Percentiles rank a stretch among this genome's conserved stretches.
phyloP scores from a whole-genome alignment of 352 stramenopile species.

The Salisapilia sapeloensis region DNA sequence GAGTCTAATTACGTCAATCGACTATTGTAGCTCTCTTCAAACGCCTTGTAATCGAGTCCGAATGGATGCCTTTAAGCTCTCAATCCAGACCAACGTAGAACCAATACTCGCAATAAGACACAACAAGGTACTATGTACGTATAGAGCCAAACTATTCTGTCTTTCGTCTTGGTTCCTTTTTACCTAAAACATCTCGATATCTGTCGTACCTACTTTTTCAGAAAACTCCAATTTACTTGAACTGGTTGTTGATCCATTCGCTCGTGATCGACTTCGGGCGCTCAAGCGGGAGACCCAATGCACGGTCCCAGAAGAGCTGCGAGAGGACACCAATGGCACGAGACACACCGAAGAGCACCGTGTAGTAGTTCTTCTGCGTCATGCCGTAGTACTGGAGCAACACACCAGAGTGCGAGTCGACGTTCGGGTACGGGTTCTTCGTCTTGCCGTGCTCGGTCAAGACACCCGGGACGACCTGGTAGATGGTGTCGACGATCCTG shows the following conservation, averaged over 20 bases:
- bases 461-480: constrained; percentile 97
- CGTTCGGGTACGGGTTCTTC: constrained; percentile 99
- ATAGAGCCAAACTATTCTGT: too few relatives aligned
- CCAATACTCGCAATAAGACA: too few relatives aligned
- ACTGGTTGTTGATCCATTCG: constrained; percentile 96
- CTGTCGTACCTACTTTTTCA: too few relatives aligned
- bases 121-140: too few relatives aligned
- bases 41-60: too few relatives aligned
- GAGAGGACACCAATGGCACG: constrained; percentile 95
- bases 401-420: constrained; percentile 97
- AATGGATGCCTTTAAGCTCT: too few relatives aligned
- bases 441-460: constrained; percentile 98
- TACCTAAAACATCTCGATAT: too few relatives aligned
- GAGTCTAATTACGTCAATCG: too few relatives aligned
- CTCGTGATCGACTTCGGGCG: constrained; percentile 98
- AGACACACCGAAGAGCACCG: constrained; percentile 98
- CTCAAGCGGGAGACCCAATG: constrained; percentile 94
- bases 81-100: too few relatives aligned
- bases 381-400: constrained; percentile 98
- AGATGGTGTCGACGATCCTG: constrained; percentile 99
- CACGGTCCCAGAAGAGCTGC: constrained; percentile 97
- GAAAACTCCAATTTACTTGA: constrained; percentile 30
- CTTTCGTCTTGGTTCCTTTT: too few relatives aligned
- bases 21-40: too few relatives aligned
- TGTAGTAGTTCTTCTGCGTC: constrained; percentile 99